These are phyloP conservation scores for Yarrowia alimentaria DNA, from an alignment of 805 yeast species.

Conservation along the genomic window DNA sequence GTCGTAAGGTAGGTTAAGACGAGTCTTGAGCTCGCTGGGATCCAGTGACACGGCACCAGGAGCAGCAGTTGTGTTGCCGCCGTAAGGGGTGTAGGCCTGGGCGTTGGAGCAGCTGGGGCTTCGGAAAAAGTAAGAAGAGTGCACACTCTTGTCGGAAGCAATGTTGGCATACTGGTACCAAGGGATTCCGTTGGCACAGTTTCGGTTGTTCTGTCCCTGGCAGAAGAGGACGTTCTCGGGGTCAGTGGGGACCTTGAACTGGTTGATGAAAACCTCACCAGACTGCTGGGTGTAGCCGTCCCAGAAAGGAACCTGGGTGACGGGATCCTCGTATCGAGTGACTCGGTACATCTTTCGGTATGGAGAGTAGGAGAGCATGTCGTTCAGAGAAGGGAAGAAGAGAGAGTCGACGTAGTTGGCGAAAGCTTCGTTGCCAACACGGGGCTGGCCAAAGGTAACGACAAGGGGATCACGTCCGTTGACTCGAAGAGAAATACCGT, in stretches of 20 bases:
- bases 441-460: constrained; percentile 24
- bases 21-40: neutral
- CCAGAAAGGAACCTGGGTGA: constrained; percentile 27
- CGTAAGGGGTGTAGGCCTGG: constrained; percentile 6
- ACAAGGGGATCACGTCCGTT: constrained; percentile 21
- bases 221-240: constrained; percentile 14
- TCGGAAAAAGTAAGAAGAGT: constrained; percentile 18
- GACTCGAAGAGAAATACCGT: constrained; percentile 11
- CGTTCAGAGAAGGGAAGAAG: neutral
- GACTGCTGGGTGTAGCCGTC: constrained; percentile 21
- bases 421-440: constrained; percentile 19
- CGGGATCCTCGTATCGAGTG: constrained; percentile 24
- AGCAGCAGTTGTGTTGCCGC: neutral
- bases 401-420: constrained; percentile 17
- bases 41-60: constrained; percentile 1
- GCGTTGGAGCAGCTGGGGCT: neutral
- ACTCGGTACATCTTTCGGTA: constrained; percentile 12
- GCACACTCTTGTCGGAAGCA: constrained; percentile 1
- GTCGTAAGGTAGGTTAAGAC: constrained; percentile 4
- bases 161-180: constrained; percentile 23
- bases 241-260: neutral
- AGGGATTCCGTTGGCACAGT: constrained; percentile 20
- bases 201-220: constrained; percentile 20
- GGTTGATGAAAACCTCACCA: constrained; percentile 20
- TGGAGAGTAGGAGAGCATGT: neutral